Conservation (phyloP, 305 asterid species). For the Coffea humblotiana region DNA sequence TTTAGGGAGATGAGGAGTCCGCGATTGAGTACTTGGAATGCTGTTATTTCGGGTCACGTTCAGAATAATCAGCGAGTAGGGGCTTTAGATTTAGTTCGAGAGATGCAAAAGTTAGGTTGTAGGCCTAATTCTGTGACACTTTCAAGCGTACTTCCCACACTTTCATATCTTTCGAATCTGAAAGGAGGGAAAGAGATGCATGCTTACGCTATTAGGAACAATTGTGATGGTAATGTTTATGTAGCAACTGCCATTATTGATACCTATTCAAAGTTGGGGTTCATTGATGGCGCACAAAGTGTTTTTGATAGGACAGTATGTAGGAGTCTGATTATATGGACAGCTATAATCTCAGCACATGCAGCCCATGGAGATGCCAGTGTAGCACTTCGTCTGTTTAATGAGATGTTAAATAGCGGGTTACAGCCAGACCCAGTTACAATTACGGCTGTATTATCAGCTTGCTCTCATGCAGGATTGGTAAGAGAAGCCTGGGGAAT, state of each 20-base stretch:
- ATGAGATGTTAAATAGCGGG: conserved; percentile 54
- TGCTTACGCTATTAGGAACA: conserved; percentile 59
- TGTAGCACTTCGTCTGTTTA: conserved; percentile 54
- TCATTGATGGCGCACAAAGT: conserved; percentile 52
- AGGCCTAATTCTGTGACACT: conserved; percentile 65
- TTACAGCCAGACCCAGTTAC: conserved; percentile 69
- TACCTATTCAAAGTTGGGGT: conserved; percentile 76
- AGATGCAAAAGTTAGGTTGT: conserved; percentile 55
- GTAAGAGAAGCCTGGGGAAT: conserved; percentile 61
- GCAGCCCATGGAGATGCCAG: conserved; percentile 79
- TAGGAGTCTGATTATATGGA: conserved; percentile 78
- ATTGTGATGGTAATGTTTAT: conserved; percentile 51
- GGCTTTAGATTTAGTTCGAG: conserved; percentile 47
- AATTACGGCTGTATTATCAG: conserved; percentile 73
- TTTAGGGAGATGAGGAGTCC: conserved; percentile 57
- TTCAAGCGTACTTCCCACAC: conserved; percentile 70
- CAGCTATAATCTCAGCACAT: conserved; percentile 77
- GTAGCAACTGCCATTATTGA: conserved; percentile 75
- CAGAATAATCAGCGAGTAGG: conserved; percentile 59
- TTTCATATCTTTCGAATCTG: conserved; percentile 54
- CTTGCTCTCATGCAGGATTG: conserved; percentile 84
- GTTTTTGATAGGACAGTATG: conserved; percentile 51
- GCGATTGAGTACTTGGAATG: conserved; percentile 78
- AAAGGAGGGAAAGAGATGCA: conserved; percentile 75
- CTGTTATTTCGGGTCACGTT: conserved; percentile 72